A percentile compares a stretch with the other conserved stretches of the same genome.
These are phyloP conservation scores for Tetradesmus lagerheimii DNA, from an alignment of 139 green algal species.

Conservation along the genomic window DNA sequence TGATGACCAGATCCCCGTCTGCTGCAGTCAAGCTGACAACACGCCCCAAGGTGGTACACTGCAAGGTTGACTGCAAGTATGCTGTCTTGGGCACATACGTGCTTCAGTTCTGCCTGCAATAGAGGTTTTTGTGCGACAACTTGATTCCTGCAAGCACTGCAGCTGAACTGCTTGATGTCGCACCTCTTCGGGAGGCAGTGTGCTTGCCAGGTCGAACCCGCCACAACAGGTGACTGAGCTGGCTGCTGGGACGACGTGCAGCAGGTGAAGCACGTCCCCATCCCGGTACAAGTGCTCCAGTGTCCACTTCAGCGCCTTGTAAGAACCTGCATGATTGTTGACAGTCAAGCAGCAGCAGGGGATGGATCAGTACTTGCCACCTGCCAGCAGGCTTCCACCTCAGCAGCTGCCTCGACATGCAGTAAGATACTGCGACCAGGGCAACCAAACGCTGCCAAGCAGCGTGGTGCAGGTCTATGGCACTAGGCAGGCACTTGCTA, in stretches of 20 bases:
- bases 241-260: conserved; percentile 40
- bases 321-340: conserved; percentile 13
- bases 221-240: conserved; percentile 9
- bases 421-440: not conserved
- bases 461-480: not conserved
- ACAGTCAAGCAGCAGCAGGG: not conserved
- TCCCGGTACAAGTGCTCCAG: conserved; percentile 41
- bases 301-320: conserved; percentile 43
- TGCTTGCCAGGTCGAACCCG: not conserved
- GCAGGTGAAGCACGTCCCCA: conserved; percentile 36
- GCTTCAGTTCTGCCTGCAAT: not conserved
- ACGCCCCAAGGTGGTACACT: too few species aligned
- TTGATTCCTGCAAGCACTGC: not conserved
- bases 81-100: not conserved
- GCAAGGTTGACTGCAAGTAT: too few species aligned
- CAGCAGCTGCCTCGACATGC: not conserved
- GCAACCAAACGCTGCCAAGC: not conserved
- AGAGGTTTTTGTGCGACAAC: not conserved
- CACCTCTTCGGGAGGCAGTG: conserved; percentile 34
- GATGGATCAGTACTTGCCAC: not conserved
- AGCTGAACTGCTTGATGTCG: not conserved
- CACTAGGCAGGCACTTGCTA: not conserved
- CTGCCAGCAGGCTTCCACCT: not conserved
- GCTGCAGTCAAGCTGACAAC: too few species aligned
- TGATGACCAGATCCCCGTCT: too few species aligned